These are phyloP conservation scores for Colletotrichum simmondsii DNA, from an alignment of 2,329 filamentous ascomycete genomes.

Conservation along the genomic window DNA sequence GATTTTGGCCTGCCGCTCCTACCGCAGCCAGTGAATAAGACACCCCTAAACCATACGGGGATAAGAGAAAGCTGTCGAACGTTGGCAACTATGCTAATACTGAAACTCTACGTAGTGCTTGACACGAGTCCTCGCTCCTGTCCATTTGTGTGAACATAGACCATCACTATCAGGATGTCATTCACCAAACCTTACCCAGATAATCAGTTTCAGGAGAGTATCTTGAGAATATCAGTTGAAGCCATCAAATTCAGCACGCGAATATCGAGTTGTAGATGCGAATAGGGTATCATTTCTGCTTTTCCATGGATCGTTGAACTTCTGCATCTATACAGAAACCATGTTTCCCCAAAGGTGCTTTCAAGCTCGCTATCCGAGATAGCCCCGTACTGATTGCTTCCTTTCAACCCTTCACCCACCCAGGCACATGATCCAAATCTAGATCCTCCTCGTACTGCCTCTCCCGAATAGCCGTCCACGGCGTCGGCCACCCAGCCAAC, in stretches of 20 bases:
- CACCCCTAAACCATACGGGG: neutral
- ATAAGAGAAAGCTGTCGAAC: neutral
- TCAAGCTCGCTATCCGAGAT: neutral
- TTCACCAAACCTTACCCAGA: neutral
- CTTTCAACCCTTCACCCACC: conserved; percentile 72
- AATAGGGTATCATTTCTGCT: conserved; percentile 30
- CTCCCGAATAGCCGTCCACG: conserved; percentile 75
- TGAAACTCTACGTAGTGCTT: neutral
- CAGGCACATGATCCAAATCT: conserved; percentile 76
- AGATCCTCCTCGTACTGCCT: conserved; percentile 68
- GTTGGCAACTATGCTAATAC: neutral
- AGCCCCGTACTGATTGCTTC: neutral
- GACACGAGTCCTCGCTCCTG: too few relatives aligned
- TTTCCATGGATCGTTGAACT: neutral
- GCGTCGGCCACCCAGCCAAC: conserved; percentile 78
- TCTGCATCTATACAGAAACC: neutral
- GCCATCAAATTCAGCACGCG: too few relatives aligned
- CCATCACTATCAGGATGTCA: neutral
- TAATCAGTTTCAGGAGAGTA: neutral
- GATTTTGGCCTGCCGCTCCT: neutral
- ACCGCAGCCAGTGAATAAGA: neutral
- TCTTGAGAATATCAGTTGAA: neutral
- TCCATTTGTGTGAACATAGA: neutral
- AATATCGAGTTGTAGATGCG: neutral
- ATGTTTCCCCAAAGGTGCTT: too few relatives aligned